phyloP scores from a whole-genome alignment of 139 green algal species.

The Trebouxia sp. region DNA sequence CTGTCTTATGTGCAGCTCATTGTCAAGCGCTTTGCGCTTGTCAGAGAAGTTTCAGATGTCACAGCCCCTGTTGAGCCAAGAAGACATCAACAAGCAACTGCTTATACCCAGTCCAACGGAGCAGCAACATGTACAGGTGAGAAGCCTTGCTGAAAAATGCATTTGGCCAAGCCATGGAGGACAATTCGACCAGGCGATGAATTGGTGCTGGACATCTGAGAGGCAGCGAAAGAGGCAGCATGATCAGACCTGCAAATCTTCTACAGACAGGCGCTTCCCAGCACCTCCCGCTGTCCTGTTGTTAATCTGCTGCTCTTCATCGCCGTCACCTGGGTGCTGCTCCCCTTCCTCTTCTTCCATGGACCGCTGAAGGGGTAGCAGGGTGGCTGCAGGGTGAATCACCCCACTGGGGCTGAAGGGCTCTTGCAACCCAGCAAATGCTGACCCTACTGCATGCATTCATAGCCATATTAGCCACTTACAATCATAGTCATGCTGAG shows the following conservation, averaged over 20 bases:
- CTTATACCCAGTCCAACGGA: too few relatives aligned
- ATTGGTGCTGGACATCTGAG: neutral
- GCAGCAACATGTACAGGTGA: too few relatives aligned
- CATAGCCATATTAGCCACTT: neutral
- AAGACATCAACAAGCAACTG: too few relatives aligned
- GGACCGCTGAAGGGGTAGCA: too few relatives aligned
- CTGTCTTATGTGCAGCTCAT: neutral
- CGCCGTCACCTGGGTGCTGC: neutral
- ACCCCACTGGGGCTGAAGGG: neutral
- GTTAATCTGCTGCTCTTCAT: slow-evolving; percentile 26
- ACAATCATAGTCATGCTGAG: neutral
- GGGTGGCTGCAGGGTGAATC: neutral
- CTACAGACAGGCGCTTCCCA: slow-evolving; percentile 30
- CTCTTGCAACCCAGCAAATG: slow-evolving; percentile 18
- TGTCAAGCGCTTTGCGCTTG: too few relatives aligned
- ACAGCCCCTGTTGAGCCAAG: too few relatives aligned
- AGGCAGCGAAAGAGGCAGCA: neutral
- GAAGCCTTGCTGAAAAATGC: too few relatives aligned
- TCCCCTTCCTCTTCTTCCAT: neutral
- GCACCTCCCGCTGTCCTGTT: slow-evolving; percentile 12
- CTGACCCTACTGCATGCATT: neutral
- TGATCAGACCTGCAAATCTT: slow-evolving; percentile 28
- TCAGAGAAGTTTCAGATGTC: too few relatives aligned
- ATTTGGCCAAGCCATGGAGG: neutral
- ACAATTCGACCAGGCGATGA: neutral